A percentile compares a stretch with the other conserved stretches of the same genome.
phyloP scores from a whole-genome alignment of 257 asterid genomes.

The Scutellaria barbata region DNA sequence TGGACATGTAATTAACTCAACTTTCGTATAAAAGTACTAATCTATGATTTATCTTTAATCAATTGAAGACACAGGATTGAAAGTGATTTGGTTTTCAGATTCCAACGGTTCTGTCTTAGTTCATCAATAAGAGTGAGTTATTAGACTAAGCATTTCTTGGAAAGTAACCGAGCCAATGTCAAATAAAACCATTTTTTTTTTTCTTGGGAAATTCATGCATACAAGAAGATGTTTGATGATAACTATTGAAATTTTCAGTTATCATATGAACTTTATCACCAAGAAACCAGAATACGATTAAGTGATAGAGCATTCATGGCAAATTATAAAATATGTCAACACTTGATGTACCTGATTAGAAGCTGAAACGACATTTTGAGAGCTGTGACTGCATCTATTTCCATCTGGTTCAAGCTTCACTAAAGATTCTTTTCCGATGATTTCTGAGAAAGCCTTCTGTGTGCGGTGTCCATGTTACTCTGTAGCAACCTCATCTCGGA shows the following conservation, averaged over 20 bases:
- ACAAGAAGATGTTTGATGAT: no score
- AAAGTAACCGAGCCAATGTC: no score
- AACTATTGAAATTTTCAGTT: neutral
- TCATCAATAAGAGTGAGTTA: no score
- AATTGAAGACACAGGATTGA: no score
- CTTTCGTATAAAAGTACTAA: no score
- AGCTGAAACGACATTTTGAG: conserved; percentile 38
- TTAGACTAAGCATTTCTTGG: no score
- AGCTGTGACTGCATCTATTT: conserved; percentile 34
- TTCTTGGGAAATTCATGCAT: no score
- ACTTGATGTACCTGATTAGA: conserved; percentile 45
- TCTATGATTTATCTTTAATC: no score
- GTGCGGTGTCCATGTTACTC: conserved; percentile 54
- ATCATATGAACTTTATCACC: neutral
- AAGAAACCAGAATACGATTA: neutral
- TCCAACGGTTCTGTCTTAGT: no score
- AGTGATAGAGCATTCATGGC: neutral
- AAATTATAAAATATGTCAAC: neutral
- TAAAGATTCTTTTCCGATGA: conserved; percentile 32
- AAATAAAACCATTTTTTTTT: no score
- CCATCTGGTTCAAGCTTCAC: conserved; percentile 23
- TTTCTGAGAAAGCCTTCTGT: conserved; percentile 39
- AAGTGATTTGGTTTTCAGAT: no score
- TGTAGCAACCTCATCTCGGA: conserved; percentile 50
- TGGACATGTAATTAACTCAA: no score